phyloP scores from a whole-genome alignment of 305 asterid species.

The Lippia alba region DNA sequence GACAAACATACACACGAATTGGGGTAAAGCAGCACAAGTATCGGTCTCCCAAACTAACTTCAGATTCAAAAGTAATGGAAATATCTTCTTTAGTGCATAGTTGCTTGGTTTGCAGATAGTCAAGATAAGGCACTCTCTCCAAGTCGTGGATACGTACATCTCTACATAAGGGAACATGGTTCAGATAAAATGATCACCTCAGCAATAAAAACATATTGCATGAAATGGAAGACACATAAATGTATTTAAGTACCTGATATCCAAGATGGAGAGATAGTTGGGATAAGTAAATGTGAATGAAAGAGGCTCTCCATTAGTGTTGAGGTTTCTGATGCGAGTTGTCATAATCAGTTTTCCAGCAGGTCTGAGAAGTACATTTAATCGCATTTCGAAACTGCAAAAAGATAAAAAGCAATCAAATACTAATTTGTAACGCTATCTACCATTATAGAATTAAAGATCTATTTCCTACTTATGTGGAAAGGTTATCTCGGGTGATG shows the following conservation, averaged over 20 bases:
- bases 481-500: slow-evolving; percentile 66
- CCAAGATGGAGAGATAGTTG: slow-evolving; percentile 57
- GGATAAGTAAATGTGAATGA: slow-evolving; percentile 67
- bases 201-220: too few species aligned
- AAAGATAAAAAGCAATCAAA: slow-evolving; percentile 7
- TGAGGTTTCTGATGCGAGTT: slow-evolving; percentile 73
- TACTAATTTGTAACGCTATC: not conserved
- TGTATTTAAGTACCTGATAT: slow-evolving; percentile 53
- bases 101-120: slow-evolving; percentile 55
- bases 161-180: slow-evolving; percentile 36
- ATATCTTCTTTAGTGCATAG: slow-evolving; percentile 66
- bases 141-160: slow-evolving; percentile 78
- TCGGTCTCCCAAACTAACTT: slow-evolving; percentile 41
- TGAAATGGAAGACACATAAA: too few species aligned
- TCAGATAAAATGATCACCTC: not conserved
- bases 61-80: slow-evolving; percentile 68
- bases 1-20: too few species aligned
- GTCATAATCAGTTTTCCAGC: slow-evolving; percentile 69
- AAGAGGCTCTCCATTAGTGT: slow-evolving; percentile 67
- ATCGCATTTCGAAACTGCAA: slow-evolving; percentile 67
- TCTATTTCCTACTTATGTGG: slow-evolving; percentile 55
- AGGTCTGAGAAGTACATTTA: slow-evolving; percentile 62
- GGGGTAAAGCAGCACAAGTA: too few species aligned
- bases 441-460: not conserved
- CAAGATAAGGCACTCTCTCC: slow-evolving; percentile 68